Conservation (phyloP, 75 land plant species). For the Selaginella moellendorffii region DNA sequence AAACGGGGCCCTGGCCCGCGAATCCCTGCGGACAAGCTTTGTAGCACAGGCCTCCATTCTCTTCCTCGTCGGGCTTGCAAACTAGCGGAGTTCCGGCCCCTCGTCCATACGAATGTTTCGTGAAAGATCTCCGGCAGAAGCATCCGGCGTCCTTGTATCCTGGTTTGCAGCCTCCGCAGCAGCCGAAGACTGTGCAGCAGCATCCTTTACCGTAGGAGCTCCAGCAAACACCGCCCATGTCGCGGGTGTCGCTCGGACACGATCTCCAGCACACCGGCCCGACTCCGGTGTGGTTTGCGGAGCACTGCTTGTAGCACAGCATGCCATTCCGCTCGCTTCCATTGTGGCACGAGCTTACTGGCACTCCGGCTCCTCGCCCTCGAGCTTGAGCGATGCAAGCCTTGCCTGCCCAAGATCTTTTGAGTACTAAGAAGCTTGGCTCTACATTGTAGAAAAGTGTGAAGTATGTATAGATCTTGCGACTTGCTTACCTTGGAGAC, state of each 20-base stretch:
- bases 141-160: too few species aligned
- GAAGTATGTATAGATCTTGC: too few species aligned
- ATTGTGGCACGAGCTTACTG: not conserved
- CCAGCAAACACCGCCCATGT: not conserved
- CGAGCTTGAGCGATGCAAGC: not conserved
- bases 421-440: too few species aligned
- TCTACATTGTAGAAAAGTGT: too few species aligned
- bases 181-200: too few species aligned
- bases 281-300: not conserved
- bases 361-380: not conserved
- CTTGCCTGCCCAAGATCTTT: too few species aligned
- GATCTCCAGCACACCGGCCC: not conserved
- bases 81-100: not conserved
- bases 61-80: not conserved
- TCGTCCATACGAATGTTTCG: not conserved
- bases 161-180: too few species aligned
- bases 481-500: too few species aligned
- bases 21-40: not conserved
- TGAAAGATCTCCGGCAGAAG: too few species aligned
- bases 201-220: not conserved
- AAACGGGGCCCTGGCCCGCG: not conserved
- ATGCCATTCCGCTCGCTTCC: not conserved
- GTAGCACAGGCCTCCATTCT: not conserved
- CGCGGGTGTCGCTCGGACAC: not conserved
- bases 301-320: not conserved